Percentiles rank a stretch among this genome's conserved stretches.
These are phyloP conservation scores for Meripilus lineatus DNA, from an alignment of 1,284 basidiomycete species.

Conservation along the genomic window DNA sequence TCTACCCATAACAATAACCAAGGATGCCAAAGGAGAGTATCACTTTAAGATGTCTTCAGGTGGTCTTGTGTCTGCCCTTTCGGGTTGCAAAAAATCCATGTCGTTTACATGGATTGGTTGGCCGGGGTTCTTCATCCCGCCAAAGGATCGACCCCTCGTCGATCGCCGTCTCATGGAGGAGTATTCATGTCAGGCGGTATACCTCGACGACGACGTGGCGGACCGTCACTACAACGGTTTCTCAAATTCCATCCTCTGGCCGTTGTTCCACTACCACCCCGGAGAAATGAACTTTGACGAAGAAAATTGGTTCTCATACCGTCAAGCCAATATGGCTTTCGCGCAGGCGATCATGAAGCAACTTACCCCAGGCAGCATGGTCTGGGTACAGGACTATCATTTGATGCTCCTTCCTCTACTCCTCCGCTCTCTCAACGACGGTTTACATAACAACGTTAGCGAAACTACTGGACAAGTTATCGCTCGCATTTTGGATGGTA, in stretches of 20 bases:
- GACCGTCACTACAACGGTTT: slow-evolving; percentile 99
- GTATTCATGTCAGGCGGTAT: slow-evolving; percentile 96
- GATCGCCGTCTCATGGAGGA: slow-evolving; percentile 89
- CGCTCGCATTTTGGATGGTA: slow-evolving; percentile 71
- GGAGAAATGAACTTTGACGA: slow-evolving; percentile 99
- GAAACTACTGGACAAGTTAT: slow-evolving; percentile 67
- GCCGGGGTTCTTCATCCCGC: slow-evolving; percentile 87
- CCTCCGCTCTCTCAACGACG: slow-evolving; percentile 84
- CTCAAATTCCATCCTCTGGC: slow-evolving; percentile 99
- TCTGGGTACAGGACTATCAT: slow-evolving; percentile 99
- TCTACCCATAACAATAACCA: slow-evolving; percentile 88
- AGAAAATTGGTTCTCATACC: slow-evolving; percentile 96
- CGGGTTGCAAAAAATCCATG: slow-evolving; percentile 95
- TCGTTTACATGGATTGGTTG: slow-evolving; percentile 96
- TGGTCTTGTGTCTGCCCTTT: slow-evolving; percentile 90
- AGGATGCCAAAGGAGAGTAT: slow-evolving; percentile 84
- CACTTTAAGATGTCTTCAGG: slow-evolving; percentile 98
- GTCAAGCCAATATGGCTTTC: slow-evolving; percentile 94
- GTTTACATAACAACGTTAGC: slow-evolving; percentile 47
- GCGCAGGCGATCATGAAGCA: slow-evolving; percentile 84
- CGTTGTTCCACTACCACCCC: slow-evolving; percentile 97
- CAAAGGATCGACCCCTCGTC: slow-evolving; percentile 80
- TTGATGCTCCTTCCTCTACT: slow-evolving; percentile 98
- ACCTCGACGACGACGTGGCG: slow-evolving; percentile 95
- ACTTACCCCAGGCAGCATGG: slow-evolving; percentile 83